phyloP scores from a whole-genome alignment of 2,329 filamentous ascomycete genomes.

The Venturia aucupariae region DNA sequence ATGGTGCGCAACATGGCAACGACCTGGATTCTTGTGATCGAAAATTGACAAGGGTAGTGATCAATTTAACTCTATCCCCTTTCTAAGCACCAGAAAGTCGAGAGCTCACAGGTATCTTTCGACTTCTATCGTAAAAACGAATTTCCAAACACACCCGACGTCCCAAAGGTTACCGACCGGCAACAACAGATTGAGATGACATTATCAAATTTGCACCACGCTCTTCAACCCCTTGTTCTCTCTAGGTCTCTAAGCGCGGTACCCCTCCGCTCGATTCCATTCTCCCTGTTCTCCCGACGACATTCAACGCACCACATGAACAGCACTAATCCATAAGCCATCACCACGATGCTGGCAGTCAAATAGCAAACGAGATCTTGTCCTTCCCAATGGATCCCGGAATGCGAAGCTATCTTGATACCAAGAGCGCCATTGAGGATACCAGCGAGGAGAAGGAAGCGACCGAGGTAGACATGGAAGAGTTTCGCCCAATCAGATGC shows the following conservation, averaged over 20 bases:
- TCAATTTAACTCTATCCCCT: too few species aligned
- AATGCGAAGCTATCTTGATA: neutral
- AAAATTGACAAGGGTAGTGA: too few species aligned
- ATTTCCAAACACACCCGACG: too few species aligned
- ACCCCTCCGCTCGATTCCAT: neutral
- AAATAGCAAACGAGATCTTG: neutral
- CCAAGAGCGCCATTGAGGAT: neutral
- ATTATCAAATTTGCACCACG: too few species aligned
- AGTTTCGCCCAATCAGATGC: neutral
- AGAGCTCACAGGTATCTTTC: too few species aligned
- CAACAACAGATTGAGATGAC: too few species aligned
- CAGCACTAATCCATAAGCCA: neutral
- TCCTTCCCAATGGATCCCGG: neutral
- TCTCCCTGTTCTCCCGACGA: neutral
- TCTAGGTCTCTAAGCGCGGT: neutral
- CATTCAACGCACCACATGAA: neutral
- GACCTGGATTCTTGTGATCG: too few species aligned
- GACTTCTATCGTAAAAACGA: too few species aligned
- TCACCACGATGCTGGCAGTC: neutral
- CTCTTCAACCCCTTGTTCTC: too few species aligned
- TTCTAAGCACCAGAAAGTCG: too few species aligned
- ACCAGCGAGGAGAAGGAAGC: neutral
- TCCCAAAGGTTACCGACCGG: too few species aligned
- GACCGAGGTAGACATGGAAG: neutral
- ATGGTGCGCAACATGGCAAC: too few species aligned